Conservation (phyloP, 805 yeast genomes). For the Ogataea corticis region DNA sequence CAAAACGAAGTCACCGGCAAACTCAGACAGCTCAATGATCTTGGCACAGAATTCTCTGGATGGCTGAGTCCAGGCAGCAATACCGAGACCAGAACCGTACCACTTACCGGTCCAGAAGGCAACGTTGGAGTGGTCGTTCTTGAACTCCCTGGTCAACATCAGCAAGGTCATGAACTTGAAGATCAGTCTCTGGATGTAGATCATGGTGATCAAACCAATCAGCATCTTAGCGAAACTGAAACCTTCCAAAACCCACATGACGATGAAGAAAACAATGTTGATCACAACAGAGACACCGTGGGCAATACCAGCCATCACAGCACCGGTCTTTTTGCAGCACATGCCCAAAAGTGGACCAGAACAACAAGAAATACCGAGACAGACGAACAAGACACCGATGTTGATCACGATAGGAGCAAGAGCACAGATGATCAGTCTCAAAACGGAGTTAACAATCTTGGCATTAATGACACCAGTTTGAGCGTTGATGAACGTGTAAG, state of each 20-base stretch:
- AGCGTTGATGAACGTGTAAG: conserved; percentile 79
- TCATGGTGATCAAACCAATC: conserved; percentile 79
- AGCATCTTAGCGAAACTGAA: conserved; percentile 86
- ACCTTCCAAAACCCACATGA: conserved; percentile 96
- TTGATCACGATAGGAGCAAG: conserved; percentile 90
- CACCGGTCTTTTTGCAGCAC: conserved; percentile 96
- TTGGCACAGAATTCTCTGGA: conserved; percentile 93
- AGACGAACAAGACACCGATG: conserved; percentile 77
- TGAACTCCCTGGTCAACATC: conserved; percentile 90
- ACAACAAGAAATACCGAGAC: conserved; percentile 89
- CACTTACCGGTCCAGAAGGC: conserved; percentile 99
- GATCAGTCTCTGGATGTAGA: conserved; percentile 83
- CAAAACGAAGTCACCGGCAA: conserved; percentile 93
- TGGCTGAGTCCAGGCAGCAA: conserved; percentile 94
- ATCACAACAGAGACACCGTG: conserved; percentile 92
- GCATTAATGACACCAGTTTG: conserved; percentile 74
- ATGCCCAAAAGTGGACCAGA: conserved; percentile 93
- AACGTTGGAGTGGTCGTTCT: conserved; percentile 91
- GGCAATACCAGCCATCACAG: conserved; percentile 92
- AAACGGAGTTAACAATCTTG: conserved; percentile 61
- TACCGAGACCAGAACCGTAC: conserved; percentile 93
- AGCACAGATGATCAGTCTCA: conserved; percentile 76
- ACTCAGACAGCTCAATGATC: conserved; percentile 89
- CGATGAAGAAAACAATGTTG: conserved; percentile 85
- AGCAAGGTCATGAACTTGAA: conserved; percentile 80